Percentiles rank a stretch among this genome's conserved stretches.
Evolutionary conservation across 768 basidiomycete genomes (phyloP).

Genomic region (Lyophyllum shimeji): DNA sequence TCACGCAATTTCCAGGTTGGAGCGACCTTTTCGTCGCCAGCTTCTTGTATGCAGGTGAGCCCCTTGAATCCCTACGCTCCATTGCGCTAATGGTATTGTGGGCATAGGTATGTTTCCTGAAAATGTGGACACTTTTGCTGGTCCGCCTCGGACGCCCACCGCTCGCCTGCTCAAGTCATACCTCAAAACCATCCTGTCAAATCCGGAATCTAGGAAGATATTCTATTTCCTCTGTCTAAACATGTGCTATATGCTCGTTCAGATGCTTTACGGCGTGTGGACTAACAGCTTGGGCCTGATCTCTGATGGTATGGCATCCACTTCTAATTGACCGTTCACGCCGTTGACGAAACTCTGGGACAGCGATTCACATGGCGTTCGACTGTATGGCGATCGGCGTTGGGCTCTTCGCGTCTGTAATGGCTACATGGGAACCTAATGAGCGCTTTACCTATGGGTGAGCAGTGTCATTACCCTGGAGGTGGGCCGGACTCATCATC

Average conservation of each 20-base stretch:
- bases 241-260: constrained; percentile 93
- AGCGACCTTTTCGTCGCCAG: constrained; percentile 57
- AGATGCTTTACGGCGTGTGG: constrained; percentile 97
- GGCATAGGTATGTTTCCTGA: constrained; percentile 61
- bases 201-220: constrained; percentile 91
- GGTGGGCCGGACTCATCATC: constrained; percentile 4
- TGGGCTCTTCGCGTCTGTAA: constrained; percentile 93
- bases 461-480: constrained; percentile 17
- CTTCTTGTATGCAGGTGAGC: constrained; percentile 66
- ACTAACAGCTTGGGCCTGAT: constrained; percentile 96
- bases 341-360: constrained; percentile 2
- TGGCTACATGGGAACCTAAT: constrained; percentile 97
- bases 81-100: too few species aligned
- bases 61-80: neutral
- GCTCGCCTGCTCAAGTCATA: constrained; percentile 64
- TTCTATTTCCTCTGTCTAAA: constrained; percentile 97
- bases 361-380: constrained; percentile 99
- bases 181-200: constrained; percentile 87
- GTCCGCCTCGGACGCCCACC: constrained; percentile 49
- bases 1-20: constrained; percentile 58
- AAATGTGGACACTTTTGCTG: constrained; percentile 40
- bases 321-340: neutral
- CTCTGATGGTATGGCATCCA: constrained; percentile 72
- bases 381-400: constrained; percentile 98
- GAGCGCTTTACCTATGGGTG: constrained; percentile 94